Percentiles rank a stretch among this genome's conserved stretches.
phyloP scores from a whole-genome alignment of 345 rosid species.

The Erysimum cheiranthoides region DNA sequence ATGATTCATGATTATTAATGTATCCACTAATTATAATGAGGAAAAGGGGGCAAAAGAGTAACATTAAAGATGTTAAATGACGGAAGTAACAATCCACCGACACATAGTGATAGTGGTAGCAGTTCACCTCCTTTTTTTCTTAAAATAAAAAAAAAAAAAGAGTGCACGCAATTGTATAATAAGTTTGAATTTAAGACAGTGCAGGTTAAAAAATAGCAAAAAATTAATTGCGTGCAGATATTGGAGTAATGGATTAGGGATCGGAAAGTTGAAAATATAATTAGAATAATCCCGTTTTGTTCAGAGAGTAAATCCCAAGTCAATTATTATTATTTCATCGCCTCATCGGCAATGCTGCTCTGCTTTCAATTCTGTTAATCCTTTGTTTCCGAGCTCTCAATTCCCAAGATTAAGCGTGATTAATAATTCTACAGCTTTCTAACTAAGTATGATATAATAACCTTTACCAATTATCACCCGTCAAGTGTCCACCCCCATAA shows the following conservation, averaged over 20 bases:
- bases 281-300: slow-evolving; percentile 8
- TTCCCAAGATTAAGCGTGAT: slow-evolving; percentile 35
- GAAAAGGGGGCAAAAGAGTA: neutral
- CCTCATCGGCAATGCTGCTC: slow-evolving; percentile 37
- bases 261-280: slow-evolving; percentile 15
- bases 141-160: slow-evolving; percentile 22
- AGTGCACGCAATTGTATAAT: slow-evolving; percentile 28
- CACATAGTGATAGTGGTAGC: slow-evolving; percentile 41
- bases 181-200: slow-evolving; percentile 37
- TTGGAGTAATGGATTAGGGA: slow-evolving; percentile 32
- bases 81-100: slow-evolving; percentile 38
- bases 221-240: slow-evolving; percentile 12
- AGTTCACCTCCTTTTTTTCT: slow-evolving; percentile 12
- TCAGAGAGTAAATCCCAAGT: slow-evolving; percentile 51
- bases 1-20: neutral
- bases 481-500: slow-evolving; percentile 19
- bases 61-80: slow-evolving; percentile 2
- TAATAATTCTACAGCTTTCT: neutral
- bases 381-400: slow-evolving; percentile 33
- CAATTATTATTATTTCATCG: slow-evolving; percentile 21
- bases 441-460: neutral
- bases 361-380: slow-evolving; percentile 30
- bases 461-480: neutral
- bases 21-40: neutral
- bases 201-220: slow-evolving; percentile 5